Evolutionary conservation across 768 basidiomycete genomes (phyloP).

Genomic region (Hemileccinum rubropunctum): DNA sequence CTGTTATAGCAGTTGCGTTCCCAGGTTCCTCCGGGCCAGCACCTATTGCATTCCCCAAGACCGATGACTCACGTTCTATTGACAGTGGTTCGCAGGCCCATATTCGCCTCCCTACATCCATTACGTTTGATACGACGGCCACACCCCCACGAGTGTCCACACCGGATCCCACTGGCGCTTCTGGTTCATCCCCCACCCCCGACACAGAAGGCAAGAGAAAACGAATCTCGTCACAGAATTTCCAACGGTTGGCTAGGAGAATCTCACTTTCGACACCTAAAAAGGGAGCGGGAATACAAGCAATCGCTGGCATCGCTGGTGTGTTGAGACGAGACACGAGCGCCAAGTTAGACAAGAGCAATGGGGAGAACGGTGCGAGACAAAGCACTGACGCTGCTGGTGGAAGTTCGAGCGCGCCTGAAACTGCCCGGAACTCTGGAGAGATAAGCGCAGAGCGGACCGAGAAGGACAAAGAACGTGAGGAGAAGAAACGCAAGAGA

Average conservation of each 20-base stretch:
- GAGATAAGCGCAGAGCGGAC: slow-evolving; percentile 50
- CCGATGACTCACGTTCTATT: slow-evolving; percentile 32
- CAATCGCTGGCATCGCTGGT: slow-evolving; percentile 30
- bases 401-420: slow-evolving; percentile 36
- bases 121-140: slow-evolving; percentile 62
- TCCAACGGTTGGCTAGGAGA: slow-evolving; percentile 73
- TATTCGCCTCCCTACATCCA: slow-evolving; percentile 27
- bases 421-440: slow-evolving; percentile 38
- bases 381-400: slow-evolving; percentile 18
- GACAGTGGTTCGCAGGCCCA: slow-evolving; percentile 28
- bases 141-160: slow-evolving; percentile 70
- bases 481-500: slow-evolving; percentile 61
- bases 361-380: slow-evolving; percentile 19
- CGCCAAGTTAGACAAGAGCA: slow-evolving; percentile 43
- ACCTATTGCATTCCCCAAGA: slow-evolving; percentile 43
- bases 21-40: slow-evolving; percentile 32
- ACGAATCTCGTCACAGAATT: slow-evolving; percentile 81
- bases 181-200: slow-evolving; percentile 58
- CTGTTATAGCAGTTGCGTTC: slow-evolving; percentile 31
- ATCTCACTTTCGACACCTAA: slow-evolving; percentile 65
- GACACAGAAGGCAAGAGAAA: slow-evolving; percentile 77
- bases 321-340: slow-evolving; percentile 31
- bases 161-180: slow-evolving; percentile 59
- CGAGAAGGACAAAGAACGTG: slow-evolving; percentile 54
- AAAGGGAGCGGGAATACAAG: slow-evolving; percentile 49